Percentiles rank a stretch among this genome's conserved stretches.
Evolutionary conservation across 1,284 basidiomycete genomes (phyloP).

Genomic region (Moesziomyces parantarcticus): DNA sequence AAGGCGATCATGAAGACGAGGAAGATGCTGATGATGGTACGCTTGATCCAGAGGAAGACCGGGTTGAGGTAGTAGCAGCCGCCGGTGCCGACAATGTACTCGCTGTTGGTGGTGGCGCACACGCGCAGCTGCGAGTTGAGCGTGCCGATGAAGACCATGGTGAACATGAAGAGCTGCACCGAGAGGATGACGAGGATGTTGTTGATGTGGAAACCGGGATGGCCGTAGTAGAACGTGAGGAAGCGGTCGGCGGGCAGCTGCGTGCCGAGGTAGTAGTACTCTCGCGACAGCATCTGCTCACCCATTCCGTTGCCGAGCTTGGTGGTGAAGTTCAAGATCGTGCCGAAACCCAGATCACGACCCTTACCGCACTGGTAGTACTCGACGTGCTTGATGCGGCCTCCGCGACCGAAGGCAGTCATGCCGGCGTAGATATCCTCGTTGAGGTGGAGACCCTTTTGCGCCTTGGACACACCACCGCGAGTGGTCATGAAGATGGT

Average conservation of each 20-base stretch:
- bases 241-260: conserved; percentile 97
- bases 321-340: conserved; percentile 98
- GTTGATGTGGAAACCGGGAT: conserved; percentile 99
- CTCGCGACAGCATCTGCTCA: conserved; percentile 97
- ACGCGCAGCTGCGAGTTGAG: conserved; percentile 64
- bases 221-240: conserved; percentile 99
- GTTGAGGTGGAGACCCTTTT: conserved; percentile 97
- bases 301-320: conserved; percentile 99
- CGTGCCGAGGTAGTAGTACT: conserved; percentile 99
- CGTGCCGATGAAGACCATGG: conserved; percentile 67
- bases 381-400: conserved; percentile 98
- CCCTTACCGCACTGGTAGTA: conserved; percentile 98
- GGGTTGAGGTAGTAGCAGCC: conserved; percentile 68
- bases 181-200: conserved; percentile 80
- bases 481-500: conserved; percentile 98
- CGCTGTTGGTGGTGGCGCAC: conserved; percentile 63
- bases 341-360: conserved; percentile 97
- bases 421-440: conserved; percentile 99
- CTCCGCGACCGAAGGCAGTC: conserved; percentile 96
- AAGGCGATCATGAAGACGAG: conserved; percentile 68
- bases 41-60: conserved; percentile 67
- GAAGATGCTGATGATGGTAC: conserved; percentile 68
- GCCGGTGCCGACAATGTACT: conserved; percentile 64
- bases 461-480: conserved; percentile 97
- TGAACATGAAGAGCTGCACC: conserved; percentile 67